A percentile compares a stretch with the other conserved stretches of the same genome.
Conservation (phyloP, 2,329 filamentous ascomycete genomes). For the Calcarisporium arbuscula region DNA sequence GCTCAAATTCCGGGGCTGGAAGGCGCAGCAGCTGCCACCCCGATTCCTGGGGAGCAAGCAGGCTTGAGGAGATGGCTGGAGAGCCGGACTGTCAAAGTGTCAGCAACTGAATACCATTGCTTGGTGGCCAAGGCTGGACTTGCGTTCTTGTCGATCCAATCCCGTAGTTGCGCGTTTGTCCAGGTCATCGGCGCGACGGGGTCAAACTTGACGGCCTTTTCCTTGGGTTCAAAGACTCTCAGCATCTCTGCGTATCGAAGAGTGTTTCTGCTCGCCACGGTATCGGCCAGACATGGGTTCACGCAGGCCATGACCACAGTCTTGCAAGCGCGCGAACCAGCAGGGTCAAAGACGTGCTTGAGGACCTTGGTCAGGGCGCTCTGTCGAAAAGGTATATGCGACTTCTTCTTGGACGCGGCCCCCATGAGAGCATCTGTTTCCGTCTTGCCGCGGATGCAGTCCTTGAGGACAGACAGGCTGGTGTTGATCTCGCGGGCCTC, state of each 20-base stretch:
- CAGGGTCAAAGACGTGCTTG: conserved; percentile 43
- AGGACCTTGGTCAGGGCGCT: conserved; percentile 40
- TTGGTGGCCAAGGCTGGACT: conserved; percentile 12
- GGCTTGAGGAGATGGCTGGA: conserved; percentile 23
- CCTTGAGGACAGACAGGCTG: conserved; percentile 43
- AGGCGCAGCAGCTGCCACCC: conserved; percentile 36
- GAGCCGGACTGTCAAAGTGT: conserved; percentile 28
- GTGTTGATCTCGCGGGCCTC: conserved; percentile 42
- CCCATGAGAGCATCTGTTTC: conserved; percentile 21
- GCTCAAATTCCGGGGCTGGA: conserved; percentile 30
- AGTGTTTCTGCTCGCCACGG: conserved; percentile 40
- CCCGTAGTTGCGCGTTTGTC: conserved; percentile 29
- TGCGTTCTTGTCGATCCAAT: conserved; percentile 35
- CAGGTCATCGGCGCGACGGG: conserved; percentile 28
- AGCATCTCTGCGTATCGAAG: conserved; percentile 43
- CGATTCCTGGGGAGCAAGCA: conserved; percentile 33
- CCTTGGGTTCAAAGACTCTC: conserved; percentile 28
- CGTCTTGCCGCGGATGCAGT: conserved; percentile 43
- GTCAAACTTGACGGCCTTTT: conserved; percentile 16
- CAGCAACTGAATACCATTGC: neutral
- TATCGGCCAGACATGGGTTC: conserved; percentile 38
- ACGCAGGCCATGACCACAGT: conserved; percentile 42
- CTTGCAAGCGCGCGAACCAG: conserved; percentile 28
- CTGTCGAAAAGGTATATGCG: conserved; percentile 39
- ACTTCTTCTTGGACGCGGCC: conserved; percentile 20